phyloP scores from a whole-genome alignment of 176 grass and related monocot genomes.

The Aechmea fasciata region DNA sequence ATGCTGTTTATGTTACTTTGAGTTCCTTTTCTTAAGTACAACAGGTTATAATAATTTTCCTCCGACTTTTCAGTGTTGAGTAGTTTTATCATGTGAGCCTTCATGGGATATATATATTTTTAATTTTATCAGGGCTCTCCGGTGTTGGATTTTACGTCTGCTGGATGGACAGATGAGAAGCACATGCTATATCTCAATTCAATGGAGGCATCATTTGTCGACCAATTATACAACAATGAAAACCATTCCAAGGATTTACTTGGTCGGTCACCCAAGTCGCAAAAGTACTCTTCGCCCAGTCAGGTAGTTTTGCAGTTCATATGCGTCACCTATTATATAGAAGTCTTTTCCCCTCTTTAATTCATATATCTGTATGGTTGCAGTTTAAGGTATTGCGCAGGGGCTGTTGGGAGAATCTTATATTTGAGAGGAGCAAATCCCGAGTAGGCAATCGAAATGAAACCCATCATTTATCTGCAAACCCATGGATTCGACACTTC shows the following conservation, averaged over 20 bases:
- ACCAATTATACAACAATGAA: conserved; percentile 31
- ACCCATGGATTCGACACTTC: conserved; percentile 57
- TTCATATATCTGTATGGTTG: neutral
- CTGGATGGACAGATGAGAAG: conserved; percentile 77
- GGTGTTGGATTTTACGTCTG: conserved; percentile 31
- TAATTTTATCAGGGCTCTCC: conserved; percentile 37
- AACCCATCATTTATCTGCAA: conserved; percentile 27
- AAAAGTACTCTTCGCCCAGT: conserved; percentile 20
- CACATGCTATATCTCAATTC: conserved; percentile 69
- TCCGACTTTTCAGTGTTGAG: neutral
- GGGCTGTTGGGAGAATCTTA: conserved; percentile 50
- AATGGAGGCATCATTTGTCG: conserved; percentile 64
- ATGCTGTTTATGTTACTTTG: no score
- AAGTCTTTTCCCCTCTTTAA: neutral
- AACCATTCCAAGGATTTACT: conserved; percentile 31
- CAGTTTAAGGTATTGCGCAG: conserved; percentile 54
- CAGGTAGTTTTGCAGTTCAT: conserved; percentile 3
- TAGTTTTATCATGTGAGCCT: conserved; percentile 7
- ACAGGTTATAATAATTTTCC: neutral
- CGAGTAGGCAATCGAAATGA: conserved; percentile 15
- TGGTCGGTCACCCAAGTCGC: conserved; percentile 20
- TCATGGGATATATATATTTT: conserved; percentile 8
- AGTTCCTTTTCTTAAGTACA: no score
- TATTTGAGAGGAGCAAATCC: conserved; percentile 25
- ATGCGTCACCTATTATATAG: conserved; percentile 10